phyloP scores from a whole-genome alignment of 2,329 filamentous ascomycete species.

The Purpureocillium lavendulum region DNA sequence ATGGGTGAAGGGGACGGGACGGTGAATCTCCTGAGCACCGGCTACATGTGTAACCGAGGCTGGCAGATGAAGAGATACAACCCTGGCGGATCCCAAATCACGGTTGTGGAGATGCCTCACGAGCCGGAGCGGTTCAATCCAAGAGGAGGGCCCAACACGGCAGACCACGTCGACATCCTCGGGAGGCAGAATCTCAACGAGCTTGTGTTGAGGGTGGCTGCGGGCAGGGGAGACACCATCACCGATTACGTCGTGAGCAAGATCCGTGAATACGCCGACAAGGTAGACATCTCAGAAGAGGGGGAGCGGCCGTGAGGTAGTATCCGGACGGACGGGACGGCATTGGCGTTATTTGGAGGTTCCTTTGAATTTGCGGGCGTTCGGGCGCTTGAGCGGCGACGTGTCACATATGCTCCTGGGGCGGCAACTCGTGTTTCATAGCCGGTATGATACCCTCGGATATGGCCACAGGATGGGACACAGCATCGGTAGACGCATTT shows the following conservation, averaged over 20 bases:
- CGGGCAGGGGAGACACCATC: constrained; percentile 74
- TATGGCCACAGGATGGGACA: too few species aligned
- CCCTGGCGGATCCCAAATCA: constrained; percentile 72
- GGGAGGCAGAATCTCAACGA: constrained; percentile 86
- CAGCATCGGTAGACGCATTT: too few species aligned
- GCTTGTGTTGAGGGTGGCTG: constrained; percentile 76
- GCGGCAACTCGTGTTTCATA: too few species aligned
- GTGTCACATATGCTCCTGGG: too few species aligned
- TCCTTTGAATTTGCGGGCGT: too few species aligned
- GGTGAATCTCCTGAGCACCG: constrained; percentile 81
- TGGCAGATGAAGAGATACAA: constrained; percentile 95
- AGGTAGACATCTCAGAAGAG: constrained; percentile 70
- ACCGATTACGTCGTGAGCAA: constrained; percentile 70
- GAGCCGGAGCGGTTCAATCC: constrained; percentile 90
- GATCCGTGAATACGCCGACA: constrained; percentile 74
- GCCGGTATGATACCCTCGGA: too few species aligned
- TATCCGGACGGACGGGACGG: too few species aligned
- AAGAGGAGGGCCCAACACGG: constrained; percentile 60
- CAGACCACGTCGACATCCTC: constrained; percentile 94
- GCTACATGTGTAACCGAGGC: constrained; percentile 95
- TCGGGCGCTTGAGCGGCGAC: too few species aligned
- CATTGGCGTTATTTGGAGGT: too few species aligned
- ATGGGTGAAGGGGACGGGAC: constrained; percentile 96
- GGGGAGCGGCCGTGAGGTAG: constrained; percentile 2
- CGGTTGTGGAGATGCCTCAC: constrained; percentile 91